These are phyloP conservation scores for Pochonia chlamydosporia DNA, from an alignment of 2,329 filamentous ascomycete species.

Conservation along the genomic window DNA sequence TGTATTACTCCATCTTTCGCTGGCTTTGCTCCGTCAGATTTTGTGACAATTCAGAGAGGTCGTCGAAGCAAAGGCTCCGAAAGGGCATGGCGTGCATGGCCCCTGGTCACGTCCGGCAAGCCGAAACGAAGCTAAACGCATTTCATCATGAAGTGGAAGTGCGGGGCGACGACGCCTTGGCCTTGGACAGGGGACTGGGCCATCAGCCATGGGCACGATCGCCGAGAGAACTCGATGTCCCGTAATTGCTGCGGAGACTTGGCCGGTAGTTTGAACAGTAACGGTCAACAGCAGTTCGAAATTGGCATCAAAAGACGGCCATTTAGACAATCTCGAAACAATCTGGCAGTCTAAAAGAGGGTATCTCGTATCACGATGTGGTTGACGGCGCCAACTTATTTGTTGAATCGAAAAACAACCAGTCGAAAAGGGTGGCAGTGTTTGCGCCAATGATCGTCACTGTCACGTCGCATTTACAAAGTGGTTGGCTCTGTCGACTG, in stretches of 20 bases:
- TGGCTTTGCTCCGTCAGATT: no score
- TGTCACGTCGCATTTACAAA: background rate
- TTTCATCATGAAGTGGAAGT: background rate
- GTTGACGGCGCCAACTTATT: background rate
- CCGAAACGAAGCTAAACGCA: background rate
- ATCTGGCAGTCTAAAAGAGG: no score
- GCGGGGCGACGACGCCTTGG: background rate
- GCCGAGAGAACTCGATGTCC: background rate
- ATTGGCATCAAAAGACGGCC: background rate
- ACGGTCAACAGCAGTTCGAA: background rate
- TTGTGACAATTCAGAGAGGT: background rate
- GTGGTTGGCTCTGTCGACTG: background rate
- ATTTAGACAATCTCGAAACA: no score
- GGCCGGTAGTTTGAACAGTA: background rate
- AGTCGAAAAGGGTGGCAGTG: background rate
- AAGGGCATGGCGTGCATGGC: background rate
- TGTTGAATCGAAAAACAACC: background rate
- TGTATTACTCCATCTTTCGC: no score
- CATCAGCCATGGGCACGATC: background rate
- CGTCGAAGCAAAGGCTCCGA: background rate
- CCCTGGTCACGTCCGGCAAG: background rate
- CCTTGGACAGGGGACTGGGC: background rate
- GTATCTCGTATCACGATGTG: background rate
- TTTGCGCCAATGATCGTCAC: background rate
- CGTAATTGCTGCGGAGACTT: background rate